These are phyloP conservation scores for Globisporangium cylindrosporum DNA, from an alignment of 352 stramenopile genomes.

Conservation along the genomic window DNA sequence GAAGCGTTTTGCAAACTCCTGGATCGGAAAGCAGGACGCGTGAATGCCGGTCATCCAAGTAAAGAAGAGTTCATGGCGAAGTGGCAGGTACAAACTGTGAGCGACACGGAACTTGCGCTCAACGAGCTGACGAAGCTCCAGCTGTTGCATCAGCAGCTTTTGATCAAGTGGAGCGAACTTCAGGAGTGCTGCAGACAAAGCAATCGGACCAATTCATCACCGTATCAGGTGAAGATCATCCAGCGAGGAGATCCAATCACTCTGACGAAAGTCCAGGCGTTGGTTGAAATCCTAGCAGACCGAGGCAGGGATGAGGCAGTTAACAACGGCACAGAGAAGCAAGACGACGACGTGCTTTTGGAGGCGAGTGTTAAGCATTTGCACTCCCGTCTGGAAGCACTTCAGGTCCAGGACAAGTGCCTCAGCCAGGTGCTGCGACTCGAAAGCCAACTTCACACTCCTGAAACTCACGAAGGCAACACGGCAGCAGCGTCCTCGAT, in stretches of 20 bases:
- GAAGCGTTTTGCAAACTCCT: slow-evolving; percentile 14
- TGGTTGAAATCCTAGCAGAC: slow-evolving; percentile 35
- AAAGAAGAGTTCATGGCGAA: not conserved
- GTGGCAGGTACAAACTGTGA: slow-evolving; percentile 20
- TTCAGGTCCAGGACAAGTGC: slow-evolving; percentile 35
- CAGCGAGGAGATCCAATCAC: slow-evolving; percentile 31
- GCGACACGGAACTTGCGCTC: slow-evolving; percentile 39
- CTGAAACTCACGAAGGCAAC: not conserved
- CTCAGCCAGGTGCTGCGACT: slow-evolving; percentile 27
- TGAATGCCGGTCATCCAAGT: no score
- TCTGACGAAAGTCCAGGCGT: slow-evolving; percentile 34
- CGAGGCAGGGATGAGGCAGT: not conserved
- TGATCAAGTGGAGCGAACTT: slow-evolving; percentile 50
- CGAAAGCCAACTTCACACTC: not conserved
- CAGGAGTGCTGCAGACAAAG: slow-evolving; percentile 31
- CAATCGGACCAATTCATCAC: not conserved
- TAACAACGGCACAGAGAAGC: not conserved
- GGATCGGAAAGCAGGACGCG: not conserved
- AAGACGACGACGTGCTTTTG: not conserved
- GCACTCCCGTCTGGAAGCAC: slow-evolving; percentile 24
- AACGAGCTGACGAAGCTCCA: slow-evolving; percentile 42
- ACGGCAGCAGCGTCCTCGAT: not conserved
- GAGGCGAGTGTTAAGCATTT: slow-evolving; percentile 16
- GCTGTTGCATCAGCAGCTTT: slow-evolving; percentile 54
- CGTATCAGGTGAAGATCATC: slow-evolving; percentile 18